phyloP scores from a whole-genome alignment of 169 alveolate genomes.

The Babesia caballi region DNA sequence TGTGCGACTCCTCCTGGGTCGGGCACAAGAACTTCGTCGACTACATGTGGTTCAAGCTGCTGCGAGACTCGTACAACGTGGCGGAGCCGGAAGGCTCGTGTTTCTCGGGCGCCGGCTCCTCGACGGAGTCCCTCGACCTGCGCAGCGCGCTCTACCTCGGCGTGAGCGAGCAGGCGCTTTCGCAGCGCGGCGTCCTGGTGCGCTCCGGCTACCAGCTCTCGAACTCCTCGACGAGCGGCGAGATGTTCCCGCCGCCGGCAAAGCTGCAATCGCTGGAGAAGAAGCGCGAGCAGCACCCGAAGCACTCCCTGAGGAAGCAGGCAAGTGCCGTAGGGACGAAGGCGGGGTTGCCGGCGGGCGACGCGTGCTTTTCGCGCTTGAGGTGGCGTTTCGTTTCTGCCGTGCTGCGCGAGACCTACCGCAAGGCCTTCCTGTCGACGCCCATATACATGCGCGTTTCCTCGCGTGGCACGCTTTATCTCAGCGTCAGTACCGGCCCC shows the following conservation, averaged over 20 bases:
- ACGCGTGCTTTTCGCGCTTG: neutral
- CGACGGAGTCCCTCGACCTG: slow-evolving; percentile 10
- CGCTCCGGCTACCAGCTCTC: neutral
- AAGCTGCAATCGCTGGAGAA: neutral
- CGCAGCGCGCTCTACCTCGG: neutral
- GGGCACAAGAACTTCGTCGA: slow-evolving; percentile 56
- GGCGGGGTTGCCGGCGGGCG: neutral
- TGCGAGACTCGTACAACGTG: slow-evolving; percentile 18
- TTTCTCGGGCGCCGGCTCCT: slow-evolving; percentile 17
- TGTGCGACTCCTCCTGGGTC: slow-evolving; percentile 62
- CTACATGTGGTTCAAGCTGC: slow-evolving; percentile 47
- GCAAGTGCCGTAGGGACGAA: neutral
- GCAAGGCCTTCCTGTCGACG: slow-evolving; percentile 40
- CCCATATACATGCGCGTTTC: slow-evolving; percentile 44
- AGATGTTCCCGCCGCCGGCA: neutral
- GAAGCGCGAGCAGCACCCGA: slow-evolving; percentile 9
- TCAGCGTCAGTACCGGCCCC: neutral
- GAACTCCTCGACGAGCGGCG: neutral
- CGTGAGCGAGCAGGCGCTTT: neutral
- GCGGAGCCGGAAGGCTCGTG: neutral
- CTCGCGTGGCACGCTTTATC: slow-evolving; percentile 42
- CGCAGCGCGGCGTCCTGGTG: neutral
- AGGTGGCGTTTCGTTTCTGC: slow-evolving; percentile 30
- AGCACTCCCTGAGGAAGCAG: neutral
- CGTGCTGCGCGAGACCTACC: slow-evolving; percentile 25